Base-by-base conservation (phyloP, 768 basidiomycete genomes). In the Rhodotorula graminis region DNA sequence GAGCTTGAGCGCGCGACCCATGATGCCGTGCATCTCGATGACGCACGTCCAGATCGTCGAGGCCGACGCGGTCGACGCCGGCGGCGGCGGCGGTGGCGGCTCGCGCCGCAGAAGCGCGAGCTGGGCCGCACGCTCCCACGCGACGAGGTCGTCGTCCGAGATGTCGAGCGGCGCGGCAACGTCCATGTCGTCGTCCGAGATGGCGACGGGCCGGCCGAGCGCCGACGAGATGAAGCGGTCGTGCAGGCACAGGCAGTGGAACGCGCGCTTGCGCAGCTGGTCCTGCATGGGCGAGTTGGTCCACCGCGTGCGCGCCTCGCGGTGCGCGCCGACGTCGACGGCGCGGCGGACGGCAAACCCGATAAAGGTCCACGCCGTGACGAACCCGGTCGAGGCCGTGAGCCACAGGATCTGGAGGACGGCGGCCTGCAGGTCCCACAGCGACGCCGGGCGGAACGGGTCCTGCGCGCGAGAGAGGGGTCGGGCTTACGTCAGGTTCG, bases 241-340 rank as follows among this genome's bases (percentile, higher is more conserved):
- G 27, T 68, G 19, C 12, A 55, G 44, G 33, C 56, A 47, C 44
- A 76, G 50, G 12, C 56, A 40, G 89, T 89, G 91, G 78, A 91
- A 90, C 0, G 87, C 87, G 40, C 91, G 86, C 78, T 89, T 90
- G 86, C 89, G 90, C 31, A 89, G 82, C 79, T 92, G 90, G 66
- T 88, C 85, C 73, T 91, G 88, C 12, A 82, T 66, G 0, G 64
- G 84, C 73, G 76, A 83, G 15, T 67, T 33, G 61, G 68, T 68
- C 78, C 67, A 79, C 21, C 57, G 78, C 56, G 19, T 72, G 70
- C 85, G 83, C 74, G 84, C 86, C 78, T 83, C 87, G 61, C 88
- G 84, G 80, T 92, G 91, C 2, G 86, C 88, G 42, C 91, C 91
- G 52, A 90, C 86, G 73, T 93, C 90, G 78, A 90, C 87, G 1